Evolutionary conservation across 1,284 basidiomycete species (phyloP), one percentile per base, ranked within the genome.

Genomic region (Tylopilus sp.): DNA sequence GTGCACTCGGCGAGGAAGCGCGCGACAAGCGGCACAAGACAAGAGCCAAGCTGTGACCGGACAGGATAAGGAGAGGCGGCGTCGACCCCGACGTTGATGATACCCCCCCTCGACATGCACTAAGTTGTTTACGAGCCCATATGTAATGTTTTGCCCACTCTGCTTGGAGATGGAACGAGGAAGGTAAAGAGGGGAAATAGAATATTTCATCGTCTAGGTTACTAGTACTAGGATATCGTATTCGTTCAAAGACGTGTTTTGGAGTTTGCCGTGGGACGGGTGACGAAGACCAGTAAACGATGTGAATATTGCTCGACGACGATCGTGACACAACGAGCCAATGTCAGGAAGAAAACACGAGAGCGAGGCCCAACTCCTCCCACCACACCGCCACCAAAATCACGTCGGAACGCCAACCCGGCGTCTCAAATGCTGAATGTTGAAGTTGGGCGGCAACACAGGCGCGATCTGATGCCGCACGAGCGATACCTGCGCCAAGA

Each of bases 1-100:
- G 78, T 19, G 75, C 73, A 5, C 63, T 82, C 15, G 71, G 69
- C 23, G 56, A 63, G 44, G 59, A 63, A 26, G 55, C 50, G 5
- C 58, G 49, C 29, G 54, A 56, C 16, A 43, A 47, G n/a, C 21
- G 53, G 36, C 28, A n/a, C 15, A 49, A 55, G 21, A 28, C 12
- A 8, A 63, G 42, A 33, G 51, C 48, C 25, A 65, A 57, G 42
- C 46, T 65, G 26, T 65, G 48, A 51, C 18, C 4, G 16, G 11
- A 19, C 5, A 6, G 6, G 6, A n/a, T n/a, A n/a, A 23, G 6
- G 21, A 23, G 6, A 23, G 21, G 6, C 21, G 21, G 3, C 21
- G 3, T 23, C 3, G 21, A 23, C 6, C 19, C 11, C 9, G 11
- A 6, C 4, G 10, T 35, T 19, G 38, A 41, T 30, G 44, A 38